Conservation (phyloP, 495 filamentous ascomycete genomes). For the Margaritispora aquatica region DNA sequence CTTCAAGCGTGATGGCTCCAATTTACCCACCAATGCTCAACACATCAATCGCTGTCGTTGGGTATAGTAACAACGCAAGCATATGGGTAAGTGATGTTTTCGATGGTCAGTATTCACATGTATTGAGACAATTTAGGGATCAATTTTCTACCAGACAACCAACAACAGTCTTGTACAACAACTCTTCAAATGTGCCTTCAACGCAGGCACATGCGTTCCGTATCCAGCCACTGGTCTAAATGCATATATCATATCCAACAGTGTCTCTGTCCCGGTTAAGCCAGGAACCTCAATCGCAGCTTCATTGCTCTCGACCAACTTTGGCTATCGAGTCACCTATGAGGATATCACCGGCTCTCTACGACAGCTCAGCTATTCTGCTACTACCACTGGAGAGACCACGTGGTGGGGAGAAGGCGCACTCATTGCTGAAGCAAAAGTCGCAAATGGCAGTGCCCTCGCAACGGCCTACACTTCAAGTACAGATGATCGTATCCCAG, state of each 20-base stretch:
- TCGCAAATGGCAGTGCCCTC: background rate
- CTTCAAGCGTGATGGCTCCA: background rate
- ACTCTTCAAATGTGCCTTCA: background rate
- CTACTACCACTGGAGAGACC: background rate
- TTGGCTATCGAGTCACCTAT: background rate
- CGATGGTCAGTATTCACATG: background rate
- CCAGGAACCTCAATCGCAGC: background rate
- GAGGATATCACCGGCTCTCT: background rate
- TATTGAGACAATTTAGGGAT: background rate
- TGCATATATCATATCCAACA: background rate
- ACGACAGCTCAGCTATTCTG: background rate
- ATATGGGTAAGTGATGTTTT: background rate
- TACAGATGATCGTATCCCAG: background rate
- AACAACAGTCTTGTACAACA: background rate
- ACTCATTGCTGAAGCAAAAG: background rate
- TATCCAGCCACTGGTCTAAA: background rate
- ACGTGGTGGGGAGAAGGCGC: background rate
- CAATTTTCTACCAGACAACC: background rate
- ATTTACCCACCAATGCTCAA: background rate
- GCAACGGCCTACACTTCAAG: background rate
- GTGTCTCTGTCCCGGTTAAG: background rate
- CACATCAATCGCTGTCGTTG: background rate
- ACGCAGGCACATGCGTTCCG: background rate
- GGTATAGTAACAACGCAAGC: background rate
- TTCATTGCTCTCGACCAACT: background rate